Percentiles rank a stretch among this genome's conserved stretches.
Evolutionary conservation across 2,329 filamentous ascomycete species (phyloP).

Genomic region (Cladophialophora bantiana): DNA sequence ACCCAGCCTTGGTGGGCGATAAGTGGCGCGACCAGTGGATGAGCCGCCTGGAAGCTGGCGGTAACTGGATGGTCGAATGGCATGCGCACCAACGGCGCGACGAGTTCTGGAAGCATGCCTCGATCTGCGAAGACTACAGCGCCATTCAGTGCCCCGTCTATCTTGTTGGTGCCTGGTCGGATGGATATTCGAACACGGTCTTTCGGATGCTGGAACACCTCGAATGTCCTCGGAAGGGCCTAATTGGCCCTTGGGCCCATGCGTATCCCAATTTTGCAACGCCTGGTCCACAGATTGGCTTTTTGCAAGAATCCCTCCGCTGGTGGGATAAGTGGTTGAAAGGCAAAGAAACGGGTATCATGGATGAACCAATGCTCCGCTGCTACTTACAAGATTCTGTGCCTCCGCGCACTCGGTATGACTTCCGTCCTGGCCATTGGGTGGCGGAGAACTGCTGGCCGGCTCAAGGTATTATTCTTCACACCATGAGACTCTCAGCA

Average conservation of each 20-base stretch:
- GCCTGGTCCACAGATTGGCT: constrained; percentile 27
- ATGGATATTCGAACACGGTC: constrained; percentile 25
- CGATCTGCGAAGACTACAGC: constrained; percentile 26
- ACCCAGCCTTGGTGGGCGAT: constrained; percentile 25
- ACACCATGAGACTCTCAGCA: constrained; percentile 11
- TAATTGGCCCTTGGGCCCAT: constrained; percentile 28
- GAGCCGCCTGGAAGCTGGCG: constrained; percentile 25
- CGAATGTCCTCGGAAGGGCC: constrained; percentile 20
- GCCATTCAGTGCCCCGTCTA: constrained; percentile 26
- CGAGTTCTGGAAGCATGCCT: constrained; percentile 28
- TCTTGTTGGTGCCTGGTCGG: constrained; percentile 28
- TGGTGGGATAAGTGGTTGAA: constrained; percentile 33
- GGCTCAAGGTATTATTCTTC: constrained; percentile 4
- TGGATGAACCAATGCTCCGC: constrained; percentile 23
- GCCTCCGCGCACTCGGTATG: constrained; percentile 25
- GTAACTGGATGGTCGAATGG: constrained; percentile 27
- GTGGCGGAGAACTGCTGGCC: constrained; percentile 26
- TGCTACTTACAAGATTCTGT: constrained; percentile 26
- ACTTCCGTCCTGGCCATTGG: constrained; percentile 28
- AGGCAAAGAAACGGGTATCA: constrained; percentile 24
- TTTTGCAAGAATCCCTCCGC: constrained; percentile 25
- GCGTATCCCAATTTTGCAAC: constrained; percentile 30
- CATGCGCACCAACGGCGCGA: constrained; percentile 26
- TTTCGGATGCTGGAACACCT: constrained; percentile 26
- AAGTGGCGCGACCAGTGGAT: constrained; percentile 31